phyloP scores from a whole-genome alignment of 768 basidiomycete genomes.

The Obba rivulosa region DNA sequence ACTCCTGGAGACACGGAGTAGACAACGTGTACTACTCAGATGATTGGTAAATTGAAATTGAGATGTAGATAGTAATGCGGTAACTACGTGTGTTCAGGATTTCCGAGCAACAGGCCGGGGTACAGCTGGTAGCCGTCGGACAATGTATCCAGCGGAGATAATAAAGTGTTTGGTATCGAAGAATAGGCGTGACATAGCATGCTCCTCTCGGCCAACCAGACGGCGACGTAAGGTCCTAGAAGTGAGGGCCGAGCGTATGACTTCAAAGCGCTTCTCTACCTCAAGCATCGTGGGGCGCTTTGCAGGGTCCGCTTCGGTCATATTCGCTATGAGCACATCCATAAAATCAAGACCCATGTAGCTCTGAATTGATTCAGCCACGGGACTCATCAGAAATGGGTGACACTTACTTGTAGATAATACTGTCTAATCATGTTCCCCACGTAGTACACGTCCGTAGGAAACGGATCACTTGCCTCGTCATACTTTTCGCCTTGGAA shows the following conservation, averaged over 20 bases:
- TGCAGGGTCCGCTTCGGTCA: slow-evolving; percentile 27
- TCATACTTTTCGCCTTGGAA: slow-evolving; percentile 3
- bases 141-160: neutral
- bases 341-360: slow-evolving; percentile 28
- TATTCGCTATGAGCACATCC: slow-evolving; percentile 22
- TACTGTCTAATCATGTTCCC: slow-evolving; percentile 9
- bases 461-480: slow-evolving; percentile 15
- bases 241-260: slow-evolving; percentile 13
- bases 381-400: neutral
- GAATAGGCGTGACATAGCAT: neutral
- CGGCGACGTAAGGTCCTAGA: slow-evolving; percentile 28
- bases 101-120: neutral
- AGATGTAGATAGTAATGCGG: too few relatives aligned
- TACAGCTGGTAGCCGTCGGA: neutral
- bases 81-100: too few relatives aligned
- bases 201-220: slow-evolving; percentile 2
- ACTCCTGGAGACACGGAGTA: too few relatives aligned
- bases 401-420: slow-evolving; percentile 7
- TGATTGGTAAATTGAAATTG: too few relatives aligned
- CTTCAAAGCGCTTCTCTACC: slow-evolving; percentile 25
- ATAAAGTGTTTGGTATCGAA: neutral
- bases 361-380: too few relatives aligned
- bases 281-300: slow-evolving; percentile 27
- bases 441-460: slow-evolving; percentile 15
- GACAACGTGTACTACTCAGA: too few relatives aligned